phyloP scores from a whole-genome alignment of 2,329 filamentous ascomycete genomes.

The Monosporascus cannonballus region DNA sequence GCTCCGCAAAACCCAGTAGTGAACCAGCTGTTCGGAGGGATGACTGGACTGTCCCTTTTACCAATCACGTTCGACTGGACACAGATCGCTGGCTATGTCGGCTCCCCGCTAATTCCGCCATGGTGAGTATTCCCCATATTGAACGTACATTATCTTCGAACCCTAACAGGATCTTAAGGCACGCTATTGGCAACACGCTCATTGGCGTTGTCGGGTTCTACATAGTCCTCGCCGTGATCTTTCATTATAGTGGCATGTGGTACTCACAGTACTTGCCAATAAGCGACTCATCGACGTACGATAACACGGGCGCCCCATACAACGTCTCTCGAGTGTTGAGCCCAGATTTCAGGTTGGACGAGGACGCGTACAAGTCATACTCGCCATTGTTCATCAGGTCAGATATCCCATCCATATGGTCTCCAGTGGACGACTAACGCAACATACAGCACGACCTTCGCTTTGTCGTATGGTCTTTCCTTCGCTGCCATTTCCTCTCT shows the following conservation, averaged over 20 bases:
- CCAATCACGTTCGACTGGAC: slow-evolving; percentile 76
- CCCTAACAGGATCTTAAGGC: slow-evolving; percentile 33
- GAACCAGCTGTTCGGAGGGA: slow-evolving; percentile 69
- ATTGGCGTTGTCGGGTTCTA: slow-evolving; percentile 63
- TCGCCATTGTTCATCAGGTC: slow-evolving; percentile 60
- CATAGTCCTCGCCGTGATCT: slow-evolving; percentile 48
- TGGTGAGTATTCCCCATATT: slow-evolving; percentile 39
- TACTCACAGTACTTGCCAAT: slow-evolving; percentile 61
- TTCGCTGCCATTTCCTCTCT: slow-evolving; percentile 67
- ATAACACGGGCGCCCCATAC: slow-evolving; percentile 61
- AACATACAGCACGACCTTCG: slow-evolving; percentile 57
- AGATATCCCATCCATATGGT: background rate
- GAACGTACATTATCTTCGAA: background rate
- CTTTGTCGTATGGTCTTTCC: slow-evolving; percentile 62
- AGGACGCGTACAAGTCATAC: slow-evolving; percentile 58
- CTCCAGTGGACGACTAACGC: slow-evolving; percentile 3
- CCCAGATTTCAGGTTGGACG: slow-evolving; percentile 54
- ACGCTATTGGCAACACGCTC: slow-evolving; percentile 67
- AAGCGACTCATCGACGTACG: slow-evolving; percentile 63
- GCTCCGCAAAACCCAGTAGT: slow-evolving; percentile 60
- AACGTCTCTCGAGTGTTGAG: slow-evolving; percentile 60
- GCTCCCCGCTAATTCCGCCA: slow-evolving; percentile 62
- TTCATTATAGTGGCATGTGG: slow-evolving; percentile 64
- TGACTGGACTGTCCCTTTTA: slow-evolving; percentile 59
- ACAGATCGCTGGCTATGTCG: slow-evolving; percentile 62